These are phyloP conservation scores for Solanum chmielewskii DNA, from an alignment of 257 asterid species.

Conservation along the genomic window DNA sequence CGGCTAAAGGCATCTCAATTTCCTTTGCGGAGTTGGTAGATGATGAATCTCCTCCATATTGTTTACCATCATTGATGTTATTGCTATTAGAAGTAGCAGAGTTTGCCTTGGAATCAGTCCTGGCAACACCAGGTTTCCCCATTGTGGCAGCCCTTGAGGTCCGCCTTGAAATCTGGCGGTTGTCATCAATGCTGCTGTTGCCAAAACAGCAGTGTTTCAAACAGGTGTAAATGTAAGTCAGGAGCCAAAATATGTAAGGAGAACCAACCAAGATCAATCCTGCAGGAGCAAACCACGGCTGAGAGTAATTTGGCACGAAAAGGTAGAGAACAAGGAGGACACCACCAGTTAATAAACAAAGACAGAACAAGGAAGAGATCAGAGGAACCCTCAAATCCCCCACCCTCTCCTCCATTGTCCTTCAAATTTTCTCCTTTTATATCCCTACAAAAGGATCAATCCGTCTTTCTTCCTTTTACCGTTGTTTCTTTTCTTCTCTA, in stretches of 20 bases:
- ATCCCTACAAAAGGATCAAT: neutral
- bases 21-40: conserved; percentile 13
- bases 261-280: conserved; percentile 20
- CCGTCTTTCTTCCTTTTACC: neutral
- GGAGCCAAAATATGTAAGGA: conserved; percentile 27
- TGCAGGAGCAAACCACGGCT: conserved; percentile 20
- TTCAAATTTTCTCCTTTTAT: neutral
- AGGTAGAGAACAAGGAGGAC: conserved; percentile 15
- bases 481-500: neutral
- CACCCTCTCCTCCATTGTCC: conserved; percentile 24
- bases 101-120: neutral
- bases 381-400: conserved; percentile 27
- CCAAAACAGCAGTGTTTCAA: neutral
- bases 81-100: neutral
- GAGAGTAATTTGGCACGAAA: conserved; percentile 11
- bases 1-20: conserved; percentile 16
- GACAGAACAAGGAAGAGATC: conserved; percentile 15
- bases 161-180: neutral
- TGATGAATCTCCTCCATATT: neutral
- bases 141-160: neutral
- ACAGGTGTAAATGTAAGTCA: conserved; percentile 22
- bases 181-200: neutral
- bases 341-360: conserved; percentile 20
- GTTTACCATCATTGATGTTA: neutral
- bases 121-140: neutral